Evolutionary conservation across 208 protist genomes (phyloP).

Genomic region (Acanthamoeba culbertsoni): DNA sequence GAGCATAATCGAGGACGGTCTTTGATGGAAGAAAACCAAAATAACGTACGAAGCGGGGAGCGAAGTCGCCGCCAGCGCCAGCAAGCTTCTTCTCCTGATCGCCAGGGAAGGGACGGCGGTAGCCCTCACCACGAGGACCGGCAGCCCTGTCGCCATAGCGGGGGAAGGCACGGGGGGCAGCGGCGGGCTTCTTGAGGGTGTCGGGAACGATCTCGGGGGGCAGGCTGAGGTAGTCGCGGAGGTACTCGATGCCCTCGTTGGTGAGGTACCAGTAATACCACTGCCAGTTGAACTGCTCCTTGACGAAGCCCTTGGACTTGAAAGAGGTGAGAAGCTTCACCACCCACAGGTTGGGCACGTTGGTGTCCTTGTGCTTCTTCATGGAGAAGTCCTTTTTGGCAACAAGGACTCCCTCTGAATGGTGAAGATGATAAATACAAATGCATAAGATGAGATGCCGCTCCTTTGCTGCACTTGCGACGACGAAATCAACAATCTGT

Average conservation of each 20-base stretch:
- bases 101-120: not conserved
- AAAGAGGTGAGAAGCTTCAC: conserved; percentile 78
- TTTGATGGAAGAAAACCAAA: not conserved
- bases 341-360: conserved; percentile 84
- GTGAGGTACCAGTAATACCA: conserved; percentile 84
- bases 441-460: not conserved
- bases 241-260: conserved; percentile 82
- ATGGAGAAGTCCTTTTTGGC: conserved; percentile 68
- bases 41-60: conserved; percentile 30
- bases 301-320: conserved; percentile 77
- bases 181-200: conserved; percentile 80
- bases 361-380: conserved; percentile 74
- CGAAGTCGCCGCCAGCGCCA: conserved; percentile 19
- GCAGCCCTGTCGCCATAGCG: not conserved
- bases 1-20: not conserved
- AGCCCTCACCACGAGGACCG: not conserved
- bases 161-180: not conserved
- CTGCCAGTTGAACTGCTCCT: conserved; percentile 84
- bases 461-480: too few relatives aligned
- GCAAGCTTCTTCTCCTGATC: conserved; percentile 48
- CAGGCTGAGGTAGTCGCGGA: conserved; percentile 82
- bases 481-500: not conserved
- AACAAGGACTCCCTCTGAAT: conserved; percentile 32
- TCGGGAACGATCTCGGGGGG: conserved; percentile 81
- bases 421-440: not conserved